A percentile compares a stretch with the other conserved stretches of the same genome.
phyloP scores from a whole-genome alignment of 2,329 filamentous ascomycete genomes.

The Leptographium galeiforme region DNA sequence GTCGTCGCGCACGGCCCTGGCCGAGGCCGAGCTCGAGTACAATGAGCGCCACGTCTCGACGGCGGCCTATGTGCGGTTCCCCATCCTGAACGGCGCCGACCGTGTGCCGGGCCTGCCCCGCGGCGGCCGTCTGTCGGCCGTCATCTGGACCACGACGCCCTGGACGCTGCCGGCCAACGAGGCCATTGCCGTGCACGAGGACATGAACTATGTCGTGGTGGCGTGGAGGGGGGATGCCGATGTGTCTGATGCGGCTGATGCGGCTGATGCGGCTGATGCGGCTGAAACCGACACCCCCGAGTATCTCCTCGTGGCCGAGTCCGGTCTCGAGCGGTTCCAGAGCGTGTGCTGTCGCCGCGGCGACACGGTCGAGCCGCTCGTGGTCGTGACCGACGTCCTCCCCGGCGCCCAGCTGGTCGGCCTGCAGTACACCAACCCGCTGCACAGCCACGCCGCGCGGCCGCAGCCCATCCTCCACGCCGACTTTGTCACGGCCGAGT shows the following conservation, averaged over 20 bases:
- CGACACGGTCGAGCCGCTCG: constrained; percentile 26
- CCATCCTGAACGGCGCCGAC: constrained; percentile 35
- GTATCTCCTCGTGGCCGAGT: constrained; percentile 58
- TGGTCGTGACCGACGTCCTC: constrained; percentile 60
- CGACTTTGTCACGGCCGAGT: constrained; percentile 76
- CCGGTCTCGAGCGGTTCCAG: constrained; percentile 47
- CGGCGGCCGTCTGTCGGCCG: constrained; percentile 43
- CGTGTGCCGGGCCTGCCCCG: background rate
- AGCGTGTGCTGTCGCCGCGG: constrained; percentile 35
- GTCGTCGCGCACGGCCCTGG: constrained; percentile 64
- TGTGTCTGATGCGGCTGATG: too few species aligned
- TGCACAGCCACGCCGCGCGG: constrained; percentile 44
- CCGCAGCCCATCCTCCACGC: constrained; percentile 64
- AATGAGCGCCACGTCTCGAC: constrained; percentile 59
- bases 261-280: too few species aligned
- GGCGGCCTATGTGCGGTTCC: constrained; percentile 71
- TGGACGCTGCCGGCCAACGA: constrained; percentile 94
- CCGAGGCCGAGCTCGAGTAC: constrained; percentile 77
- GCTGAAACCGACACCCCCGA: constrained; percentile 36
- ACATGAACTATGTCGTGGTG: constrained; percentile 61
- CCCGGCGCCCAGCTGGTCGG: constrained; percentile 54
- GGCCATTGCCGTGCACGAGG: constrained; percentile 68
- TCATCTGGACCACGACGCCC: constrained; percentile 97
- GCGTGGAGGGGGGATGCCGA: constrained; percentile 25
- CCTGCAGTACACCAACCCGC: constrained; percentile 55